Conservation (phyloP, 169 alveolate genomes). For the Blepharisma undulans region DNA sequence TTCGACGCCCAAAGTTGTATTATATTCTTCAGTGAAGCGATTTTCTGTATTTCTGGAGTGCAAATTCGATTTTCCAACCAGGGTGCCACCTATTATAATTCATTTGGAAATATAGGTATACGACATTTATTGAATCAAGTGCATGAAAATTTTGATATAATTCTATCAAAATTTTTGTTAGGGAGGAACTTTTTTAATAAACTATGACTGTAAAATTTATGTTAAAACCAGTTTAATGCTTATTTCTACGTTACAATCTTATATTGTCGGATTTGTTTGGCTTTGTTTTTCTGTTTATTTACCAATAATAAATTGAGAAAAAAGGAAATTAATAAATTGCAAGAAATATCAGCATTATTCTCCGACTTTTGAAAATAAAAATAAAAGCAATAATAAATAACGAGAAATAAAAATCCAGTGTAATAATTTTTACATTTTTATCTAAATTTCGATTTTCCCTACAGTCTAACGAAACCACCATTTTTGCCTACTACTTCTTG, state of each 20-base stretch:
- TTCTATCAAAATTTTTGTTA: too few relatives aligned
- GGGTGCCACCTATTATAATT: slow-evolving; percentile 96
- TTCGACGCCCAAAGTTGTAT: slow-evolving; percentile 95
- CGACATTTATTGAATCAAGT: slow-evolving; percentile 87
- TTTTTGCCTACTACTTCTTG: slow-evolving; percentile 75
- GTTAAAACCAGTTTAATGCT: background rate
- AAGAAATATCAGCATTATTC: background rate
- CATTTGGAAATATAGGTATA: slow-evolving; percentile 92
- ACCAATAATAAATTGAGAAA: background rate
- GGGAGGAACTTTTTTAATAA: background rate
- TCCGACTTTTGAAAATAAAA: background rate
- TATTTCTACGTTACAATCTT: background rate
- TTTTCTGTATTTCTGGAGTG: slow-evolving; percentile 92
- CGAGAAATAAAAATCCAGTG: background rate
- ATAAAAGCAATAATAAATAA: background rate
- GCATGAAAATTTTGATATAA: too few relatives aligned
- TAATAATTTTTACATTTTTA: too few relatives aligned
- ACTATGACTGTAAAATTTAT: background rate
- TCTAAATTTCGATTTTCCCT: too few relatives aligned
- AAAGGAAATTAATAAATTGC: background rate
- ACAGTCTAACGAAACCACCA: slow-evolving; percentile 50
- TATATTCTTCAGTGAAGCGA: slow-evolving; percentile 92
- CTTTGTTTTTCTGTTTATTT: background rate
- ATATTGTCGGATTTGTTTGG: background rate
- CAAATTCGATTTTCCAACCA: slow-evolving; percentile 96